phyloP scores from a whole-genome alignment of 192 early-diverging fungal species.

The Coemansia sp. region DNA sequence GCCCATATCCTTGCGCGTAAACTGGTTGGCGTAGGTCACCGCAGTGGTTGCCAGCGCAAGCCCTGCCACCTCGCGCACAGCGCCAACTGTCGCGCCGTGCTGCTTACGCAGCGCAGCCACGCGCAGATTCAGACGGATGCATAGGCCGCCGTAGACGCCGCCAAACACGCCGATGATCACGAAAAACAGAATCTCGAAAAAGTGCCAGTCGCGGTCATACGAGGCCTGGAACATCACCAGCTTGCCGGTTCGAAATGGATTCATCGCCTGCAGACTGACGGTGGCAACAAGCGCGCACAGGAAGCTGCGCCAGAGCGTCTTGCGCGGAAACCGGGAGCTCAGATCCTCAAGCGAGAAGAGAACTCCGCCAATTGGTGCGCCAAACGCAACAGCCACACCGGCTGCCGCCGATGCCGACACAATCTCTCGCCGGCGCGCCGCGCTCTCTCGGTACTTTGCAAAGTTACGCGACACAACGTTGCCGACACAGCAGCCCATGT shows the following conservation, averaged over 20 bases:
- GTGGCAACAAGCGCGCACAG: conserved; percentile 96
- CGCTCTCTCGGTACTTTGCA: conserved; percentile 79
- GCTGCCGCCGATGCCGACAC: conserved; percentile 71
- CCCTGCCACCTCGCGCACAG: conserved; percentile 65
- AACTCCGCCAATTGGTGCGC: conserved; percentile 70
- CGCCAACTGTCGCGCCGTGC: conserved; percentile 61
- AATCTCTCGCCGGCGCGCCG: conserved; percentile 68
- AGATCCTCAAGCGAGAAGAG: conserved; percentile 86
- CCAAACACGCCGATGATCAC: conserved; percentile 80
- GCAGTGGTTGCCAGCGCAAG: conserved; percentile 67
- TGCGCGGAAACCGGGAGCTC: conserved; percentile 89
- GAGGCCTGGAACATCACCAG: conserved; percentile 94
- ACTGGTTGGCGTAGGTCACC: conserved; percentile 70
- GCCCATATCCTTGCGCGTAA: conserved; percentile 82
- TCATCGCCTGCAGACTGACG: conserved; percentile 83
- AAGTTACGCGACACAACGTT: conserved; percentile 81
- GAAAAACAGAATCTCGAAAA: conserved; percentile 86
- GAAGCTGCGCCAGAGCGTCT: conserved; percentile 96
- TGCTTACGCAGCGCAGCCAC: conserved; percentile 71
- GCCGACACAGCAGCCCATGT: conserved; percentile 88
- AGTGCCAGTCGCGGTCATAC: conserved; percentile 92
- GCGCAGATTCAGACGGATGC: conserved; percentile 70
- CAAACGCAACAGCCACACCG: conserved; percentile 77
- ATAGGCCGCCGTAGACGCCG: conserved; percentile 77
- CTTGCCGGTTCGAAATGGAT: conserved; percentile 97